Conservation (phyloP, 257 asterid species). For the Euphrasia confusa region DNA sequence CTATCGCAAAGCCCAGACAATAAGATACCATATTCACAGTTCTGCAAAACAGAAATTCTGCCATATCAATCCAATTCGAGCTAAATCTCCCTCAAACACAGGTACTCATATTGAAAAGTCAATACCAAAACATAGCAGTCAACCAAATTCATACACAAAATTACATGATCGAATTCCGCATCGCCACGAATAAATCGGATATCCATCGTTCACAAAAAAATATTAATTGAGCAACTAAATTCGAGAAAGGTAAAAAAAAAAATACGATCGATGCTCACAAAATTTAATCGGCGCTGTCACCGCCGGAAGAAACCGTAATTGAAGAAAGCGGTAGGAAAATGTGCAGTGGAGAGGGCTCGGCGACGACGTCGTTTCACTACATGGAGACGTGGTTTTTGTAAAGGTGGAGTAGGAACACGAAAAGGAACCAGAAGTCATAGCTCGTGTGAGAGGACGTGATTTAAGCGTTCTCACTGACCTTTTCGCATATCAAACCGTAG, state of each 20-base stretch:
- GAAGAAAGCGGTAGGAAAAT: slow-evolving; percentile 15
- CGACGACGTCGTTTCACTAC: slow-evolving; percentile 14
- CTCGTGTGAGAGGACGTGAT: slow-evolving; percentile 21
- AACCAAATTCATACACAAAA: slow-evolving; percentile 1
- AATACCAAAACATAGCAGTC: slow-evolving; percentile 8
- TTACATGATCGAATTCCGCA: slow-evolving; percentile 12
- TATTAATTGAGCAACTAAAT: slow-evolving; percentile 12
- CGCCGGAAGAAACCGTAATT: slow-evolving; percentile 1
- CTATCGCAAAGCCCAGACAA: not conserved
- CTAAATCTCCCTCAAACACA: slow-evolving; percentile 3
- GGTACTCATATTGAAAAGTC: slow-evolving; percentile 4
- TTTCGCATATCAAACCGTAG: slow-evolving; percentile 8
- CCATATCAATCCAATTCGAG: not conserved
- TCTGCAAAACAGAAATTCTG: not conserved
- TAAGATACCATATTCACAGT: not conserved
- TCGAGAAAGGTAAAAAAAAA: not conserved
- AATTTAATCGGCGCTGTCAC: slow-evolving; percentile 17
- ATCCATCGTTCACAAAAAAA: not conserved
- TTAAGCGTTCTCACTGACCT: slow-evolving; percentile 27
- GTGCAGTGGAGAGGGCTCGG: slow-evolving; percentile 9
- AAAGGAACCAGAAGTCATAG: slow-evolving; percentile 31
- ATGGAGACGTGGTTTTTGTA: slow-evolving; percentile 13
- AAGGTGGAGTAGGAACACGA: slow-evolving; percentile 10
- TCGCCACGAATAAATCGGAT: not conserved
- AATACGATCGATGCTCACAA: slow-evolving; percentile 18